Evolutionary conservation across 2,329 filamentous ascomycete species (phyloP).

Genomic region (Magnaporthiopsis incrustans): DNA sequence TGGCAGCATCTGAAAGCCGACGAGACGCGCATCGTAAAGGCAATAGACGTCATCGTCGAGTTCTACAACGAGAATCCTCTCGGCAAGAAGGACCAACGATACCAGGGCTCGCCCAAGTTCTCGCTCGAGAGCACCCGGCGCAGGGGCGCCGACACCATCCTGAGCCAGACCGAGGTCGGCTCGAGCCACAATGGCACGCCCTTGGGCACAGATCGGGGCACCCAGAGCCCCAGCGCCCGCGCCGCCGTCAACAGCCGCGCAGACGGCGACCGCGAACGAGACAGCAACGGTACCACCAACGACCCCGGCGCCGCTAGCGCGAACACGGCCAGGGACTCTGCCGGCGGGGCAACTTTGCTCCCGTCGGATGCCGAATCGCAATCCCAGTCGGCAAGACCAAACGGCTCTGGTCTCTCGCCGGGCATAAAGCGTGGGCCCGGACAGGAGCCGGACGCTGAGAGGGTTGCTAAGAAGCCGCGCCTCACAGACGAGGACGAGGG

Average conservation of each 20-base stretch:
- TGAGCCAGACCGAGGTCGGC: constrained; percentile 33
- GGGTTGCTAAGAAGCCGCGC: constrained; percentile 17
- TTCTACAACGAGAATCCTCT: constrained; percentile 60
- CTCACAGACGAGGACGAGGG: constrained; percentile 21
- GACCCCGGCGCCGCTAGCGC: constrained; percentile 1
- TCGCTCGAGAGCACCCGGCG: constrained; percentile 48
- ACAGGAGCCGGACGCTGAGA: constrained; percentile 12
- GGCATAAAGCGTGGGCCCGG: constrained; percentile 21
- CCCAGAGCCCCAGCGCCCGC: constrained; percentile 37
- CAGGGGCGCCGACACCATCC: constrained; percentile 30
- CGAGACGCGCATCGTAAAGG: constrained; percentile 60
- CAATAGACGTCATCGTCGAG: constrained; percentile 68
- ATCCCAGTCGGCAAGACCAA: constrained; percentile 7
- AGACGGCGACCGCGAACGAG: constrained; percentile 19
- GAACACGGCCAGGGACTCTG: background rate
- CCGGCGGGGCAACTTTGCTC: background rate
- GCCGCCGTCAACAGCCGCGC: constrained; percentile 27
- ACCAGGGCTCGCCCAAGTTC: constrained; percentile 44
- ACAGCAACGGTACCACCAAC: constrained; percentile 8
- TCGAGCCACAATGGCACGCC: constrained; percentile 43
- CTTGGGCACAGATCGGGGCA: constrained; percentile 35
- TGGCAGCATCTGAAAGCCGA: constrained; percentile 73
- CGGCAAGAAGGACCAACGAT: constrained; percentile 45
- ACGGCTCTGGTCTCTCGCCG: constrained; percentile 19
- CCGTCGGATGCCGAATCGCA: background rate